These are phyloP conservation scores for Elsinoe necatrix DNA, from an alignment of 2,329 filamentous ascomycete species.

Conservation along the genomic window DNA sequence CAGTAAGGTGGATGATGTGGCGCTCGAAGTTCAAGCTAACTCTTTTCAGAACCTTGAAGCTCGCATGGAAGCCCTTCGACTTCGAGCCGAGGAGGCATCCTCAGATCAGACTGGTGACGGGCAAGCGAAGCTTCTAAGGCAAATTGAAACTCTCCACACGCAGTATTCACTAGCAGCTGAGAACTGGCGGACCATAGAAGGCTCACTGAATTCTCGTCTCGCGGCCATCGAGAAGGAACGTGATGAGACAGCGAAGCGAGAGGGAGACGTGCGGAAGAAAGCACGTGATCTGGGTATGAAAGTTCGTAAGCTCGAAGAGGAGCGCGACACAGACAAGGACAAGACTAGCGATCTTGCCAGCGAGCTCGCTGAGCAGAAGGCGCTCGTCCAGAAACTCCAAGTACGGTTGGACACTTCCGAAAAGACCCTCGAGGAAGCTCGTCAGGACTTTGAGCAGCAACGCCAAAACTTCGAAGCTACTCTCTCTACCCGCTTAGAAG, in stretches of 20 bases:
- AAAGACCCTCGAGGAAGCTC: conserved; percentile 52
- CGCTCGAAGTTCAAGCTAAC: conserved; percentile 16
- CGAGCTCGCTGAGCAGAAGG: conserved; percentile 53
- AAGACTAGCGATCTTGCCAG: conserved; percentile 56
- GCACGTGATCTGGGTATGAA: conserved; percentile 71
- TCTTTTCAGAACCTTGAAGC: conserved; percentile 62
- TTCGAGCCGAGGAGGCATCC: conserved; percentile 78
- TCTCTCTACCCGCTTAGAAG: conserved; percentile 51
- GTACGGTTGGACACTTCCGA: conserved; percentile 57
- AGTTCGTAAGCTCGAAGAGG: conserved; percentile 65
- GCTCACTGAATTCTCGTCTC: conserved; percentile 69
- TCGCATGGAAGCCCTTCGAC: conserved; percentile 80
- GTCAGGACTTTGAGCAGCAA: conserved; percentile 50
- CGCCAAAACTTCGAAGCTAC: conserved; percentile 51
- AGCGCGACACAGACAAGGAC: conserved; percentile 62
- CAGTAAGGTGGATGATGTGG: conserved; percentile 28
- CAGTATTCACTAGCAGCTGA: conserved; percentile 91
- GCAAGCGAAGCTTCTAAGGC: conserved; percentile 80
- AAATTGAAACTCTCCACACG: conserved; percentile 90
- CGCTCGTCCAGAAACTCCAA: conserved; percentile 54
- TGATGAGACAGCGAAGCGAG: conserved; percentile 73
- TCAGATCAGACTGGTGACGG: conserved; percentile 73
- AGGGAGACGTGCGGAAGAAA: conserved; percentile 82
- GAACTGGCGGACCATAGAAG: conserved; percentile 96
- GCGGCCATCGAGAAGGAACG: conserved; percentile 78